Percentiles rank a stretch among this genome's conserved stretches.
Evolutionary conservation across 805 yeast genomes (phyloP).

Genomic region (Kazachstania psychrophila): DNA sequence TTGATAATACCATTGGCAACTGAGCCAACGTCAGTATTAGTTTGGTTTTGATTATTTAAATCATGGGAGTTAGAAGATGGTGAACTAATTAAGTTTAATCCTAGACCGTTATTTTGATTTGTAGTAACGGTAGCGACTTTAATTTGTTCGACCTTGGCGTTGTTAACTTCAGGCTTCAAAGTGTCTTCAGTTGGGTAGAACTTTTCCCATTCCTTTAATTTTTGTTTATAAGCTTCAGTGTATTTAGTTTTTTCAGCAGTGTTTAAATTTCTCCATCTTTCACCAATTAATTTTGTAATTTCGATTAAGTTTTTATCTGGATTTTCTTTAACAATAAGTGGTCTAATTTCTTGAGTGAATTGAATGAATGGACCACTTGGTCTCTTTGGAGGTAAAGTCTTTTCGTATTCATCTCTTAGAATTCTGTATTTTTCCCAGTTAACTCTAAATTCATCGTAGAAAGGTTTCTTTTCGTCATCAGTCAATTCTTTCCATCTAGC

Average conservation of each 20-base stretch:
- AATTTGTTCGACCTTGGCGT: conserved; percentile 4
- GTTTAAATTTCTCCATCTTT: conserved; percentile 28
- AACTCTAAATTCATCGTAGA: conserved; percentile 44
- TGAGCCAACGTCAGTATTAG: conserved; percentile 17
- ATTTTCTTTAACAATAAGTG: conserved; percentile 24
- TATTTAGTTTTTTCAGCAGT: conserved; percentile 24
- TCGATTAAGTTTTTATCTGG: conserved; percentile 30
- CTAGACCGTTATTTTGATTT: neutral
- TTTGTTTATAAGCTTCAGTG: conserved; percentile 29
- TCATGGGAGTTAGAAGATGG: neutral
- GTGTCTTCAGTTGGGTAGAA: conserved; percentile 26
- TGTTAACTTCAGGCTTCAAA: conserved; percentile 7
- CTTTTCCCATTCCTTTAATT: conserved; percentile 34
- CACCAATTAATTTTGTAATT: conserved; percentile 27
- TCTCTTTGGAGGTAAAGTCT: conserved; percentile 31
- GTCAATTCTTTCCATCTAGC: conserved; percentile 81
- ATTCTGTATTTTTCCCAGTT: conserved; percentile 31
- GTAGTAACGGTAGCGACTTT: neutral
- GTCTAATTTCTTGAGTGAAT: conserved; percentile 30
- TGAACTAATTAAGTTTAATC: neutral
- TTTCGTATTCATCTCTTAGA: conserved; percentile 30
- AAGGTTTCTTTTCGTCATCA: conserved; percentile 70
- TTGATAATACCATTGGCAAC: conserved; percentile 36
- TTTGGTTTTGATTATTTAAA: neutral
- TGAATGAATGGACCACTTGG: conserved; percentile 33